Conservation (phyloP, 164 flowering plant species). For the Umbilicus rupestris region DNA sequence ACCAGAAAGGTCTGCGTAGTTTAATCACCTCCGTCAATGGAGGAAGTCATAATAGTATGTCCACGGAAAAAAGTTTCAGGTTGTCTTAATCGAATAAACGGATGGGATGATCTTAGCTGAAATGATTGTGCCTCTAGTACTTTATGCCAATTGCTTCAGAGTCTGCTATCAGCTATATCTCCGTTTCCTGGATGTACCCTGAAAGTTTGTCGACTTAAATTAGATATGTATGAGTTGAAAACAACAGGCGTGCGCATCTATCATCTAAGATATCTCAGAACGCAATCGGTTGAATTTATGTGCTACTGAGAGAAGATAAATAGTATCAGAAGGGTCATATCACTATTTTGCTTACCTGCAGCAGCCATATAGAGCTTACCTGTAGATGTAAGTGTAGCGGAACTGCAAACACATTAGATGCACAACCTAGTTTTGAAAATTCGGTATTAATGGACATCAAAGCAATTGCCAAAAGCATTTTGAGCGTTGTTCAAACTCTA, state of each 20-base stretch:
- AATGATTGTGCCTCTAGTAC: background rate
- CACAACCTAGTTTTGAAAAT: background rate
- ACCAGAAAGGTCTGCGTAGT: background rate
- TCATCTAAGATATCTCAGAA: background rate
- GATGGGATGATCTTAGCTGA: background rate
- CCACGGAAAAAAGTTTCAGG: background rate
- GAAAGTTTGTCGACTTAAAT: background rate
- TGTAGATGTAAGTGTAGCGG: too few relatives aligned
- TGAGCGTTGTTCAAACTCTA: background rate
- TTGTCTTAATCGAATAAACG: background rate
- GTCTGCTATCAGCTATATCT: background rate
- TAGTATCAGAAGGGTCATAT: too few relatives aligned
- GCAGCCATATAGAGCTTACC: too few relatives aligned
- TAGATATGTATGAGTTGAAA: background rate
- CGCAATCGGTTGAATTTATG: too few relatives aligned
- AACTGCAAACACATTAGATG: too few relatives aligned
- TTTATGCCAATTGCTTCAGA: background rate
- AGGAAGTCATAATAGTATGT: background rate
- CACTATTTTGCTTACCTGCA: too few relatives aligned
- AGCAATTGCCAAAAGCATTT: too few relatives aligned
- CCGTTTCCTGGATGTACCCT: background rate
- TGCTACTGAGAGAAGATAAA: too few relatives aligned
- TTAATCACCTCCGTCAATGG: background rate
- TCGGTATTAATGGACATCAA: background rate
- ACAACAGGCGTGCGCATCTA: background rate